These are phyloP conservation scores for Trametes cinnabarina DNA, from an alignment of 768 basidiomycete species.

Conservation along the genomic window DNA sequence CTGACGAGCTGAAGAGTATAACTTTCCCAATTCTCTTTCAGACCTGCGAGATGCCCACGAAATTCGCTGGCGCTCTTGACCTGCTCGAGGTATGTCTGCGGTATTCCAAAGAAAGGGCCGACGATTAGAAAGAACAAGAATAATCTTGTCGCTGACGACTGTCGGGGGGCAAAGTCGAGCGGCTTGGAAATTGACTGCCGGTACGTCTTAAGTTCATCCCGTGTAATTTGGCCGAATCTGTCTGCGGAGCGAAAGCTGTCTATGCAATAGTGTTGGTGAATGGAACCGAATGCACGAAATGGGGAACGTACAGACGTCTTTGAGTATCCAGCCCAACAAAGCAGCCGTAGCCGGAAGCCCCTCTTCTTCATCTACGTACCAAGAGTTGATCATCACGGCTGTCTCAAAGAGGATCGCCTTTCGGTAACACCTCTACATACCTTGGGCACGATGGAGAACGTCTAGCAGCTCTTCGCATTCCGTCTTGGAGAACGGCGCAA, in stretches of 20 bases:
- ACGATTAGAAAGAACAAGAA: constrained; percentile 40
- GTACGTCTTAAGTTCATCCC: constrained; percentile 27
- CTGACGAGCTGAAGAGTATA: constrained; percentile 51
- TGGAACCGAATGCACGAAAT: neutral
- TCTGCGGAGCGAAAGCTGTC: constrained; percentile 47
- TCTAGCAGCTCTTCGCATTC: constrained; percentile 51
- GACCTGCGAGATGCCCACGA: constrained; percentile 45
- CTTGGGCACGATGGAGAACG: constrained; percentile 23
- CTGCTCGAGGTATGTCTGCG: constrained; percentile 49
- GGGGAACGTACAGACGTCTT: constrained; percentile 40
- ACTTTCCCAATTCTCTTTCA: constrained; percentile 49
- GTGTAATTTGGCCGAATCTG: constrained; percentile 43
- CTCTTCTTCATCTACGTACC: constrained; percentile 21
- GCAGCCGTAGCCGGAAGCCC: constrained; percentile 41
- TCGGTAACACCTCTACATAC: constrained; percentile 7
- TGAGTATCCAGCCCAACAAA: constrained; percentile 50
- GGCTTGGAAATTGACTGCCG: constrained; percentile 9
- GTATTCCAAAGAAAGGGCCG: constrained; percentile 51
- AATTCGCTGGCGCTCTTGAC: constrained; percentile 48
- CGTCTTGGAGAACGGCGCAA: constrained; percentile 51
- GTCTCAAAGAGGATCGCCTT: no score
- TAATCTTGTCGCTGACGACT: constrained; percentile 21
- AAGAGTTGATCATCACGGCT: no score
- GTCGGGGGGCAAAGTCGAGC: neutral
- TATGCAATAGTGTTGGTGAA: no score